Conservation (phyloP, 2,329 filamentous ascomycete species). For the Exserohilum turcica region DNA sequence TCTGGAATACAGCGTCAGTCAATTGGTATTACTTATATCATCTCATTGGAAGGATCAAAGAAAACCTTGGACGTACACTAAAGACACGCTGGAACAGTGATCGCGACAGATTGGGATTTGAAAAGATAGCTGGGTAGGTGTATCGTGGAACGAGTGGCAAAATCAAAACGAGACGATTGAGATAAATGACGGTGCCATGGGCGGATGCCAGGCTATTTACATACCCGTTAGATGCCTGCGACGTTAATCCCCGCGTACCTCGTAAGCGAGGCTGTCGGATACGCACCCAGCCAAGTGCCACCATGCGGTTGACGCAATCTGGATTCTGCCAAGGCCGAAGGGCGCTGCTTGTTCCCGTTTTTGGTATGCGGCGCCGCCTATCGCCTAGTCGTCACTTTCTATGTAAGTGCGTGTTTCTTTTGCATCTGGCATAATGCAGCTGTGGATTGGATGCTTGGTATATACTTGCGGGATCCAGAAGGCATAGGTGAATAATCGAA, state of each 20-base stretch:
- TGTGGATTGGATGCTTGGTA: too few relatives aligned
- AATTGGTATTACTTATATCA: neutral
- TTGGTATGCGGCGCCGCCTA: neutral
- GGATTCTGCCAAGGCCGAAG: neutral
- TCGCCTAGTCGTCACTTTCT: too few relatives aligned
- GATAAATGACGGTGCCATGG: neutral
- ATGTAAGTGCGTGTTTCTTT: too few relatives aligned
- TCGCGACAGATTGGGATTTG: neutral
- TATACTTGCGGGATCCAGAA: too few relatives aligned
- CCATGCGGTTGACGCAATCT: neutral
- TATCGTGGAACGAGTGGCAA: neutral
- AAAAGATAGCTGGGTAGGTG: neutral
- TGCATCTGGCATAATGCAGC: neutral
- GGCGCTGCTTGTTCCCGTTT: conserved; percentile 2
- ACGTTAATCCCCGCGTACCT: neutral
- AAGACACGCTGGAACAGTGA: neutral
- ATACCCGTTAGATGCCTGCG: neutral
- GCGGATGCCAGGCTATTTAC: neutral
- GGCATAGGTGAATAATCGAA: too few relatives aligned
- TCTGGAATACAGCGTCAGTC: conserved; percentile 21
- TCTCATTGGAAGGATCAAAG: neutral
- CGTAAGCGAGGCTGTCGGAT: neutral
- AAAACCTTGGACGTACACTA: neutral
- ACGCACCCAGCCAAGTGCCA: neutral
- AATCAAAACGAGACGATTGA: too few relatives aligned